These are phyloP conservation scores for Lodderomyces theae DNA, from an alignment of 1,139 yeast genomes.

Conservation along the genomic window DNA sequence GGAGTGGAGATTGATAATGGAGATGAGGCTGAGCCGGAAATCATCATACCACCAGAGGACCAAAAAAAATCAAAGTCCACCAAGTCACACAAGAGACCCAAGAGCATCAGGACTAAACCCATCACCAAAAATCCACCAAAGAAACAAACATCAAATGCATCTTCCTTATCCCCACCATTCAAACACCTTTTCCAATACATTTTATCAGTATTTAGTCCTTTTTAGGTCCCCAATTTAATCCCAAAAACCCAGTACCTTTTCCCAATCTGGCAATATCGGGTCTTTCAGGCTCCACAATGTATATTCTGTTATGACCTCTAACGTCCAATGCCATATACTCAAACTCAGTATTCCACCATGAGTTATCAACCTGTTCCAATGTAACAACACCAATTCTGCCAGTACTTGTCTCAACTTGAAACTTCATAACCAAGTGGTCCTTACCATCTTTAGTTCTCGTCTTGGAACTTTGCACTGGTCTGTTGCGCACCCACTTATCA, in stretches of 20 bases:
- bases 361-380: conserved; percentile 71
- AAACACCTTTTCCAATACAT: background rate
- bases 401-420: conserved; percentile 69
- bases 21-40: background rate
- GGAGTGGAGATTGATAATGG: background rate
- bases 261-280: conserved; percentile 34
- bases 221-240: conserved; percentile 84
- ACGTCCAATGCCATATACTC: conserved; percentile 75
- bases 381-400: conserved; percentile 64
- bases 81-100: background rate
- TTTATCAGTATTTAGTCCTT: conserved; percentile 35
- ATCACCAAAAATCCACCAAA: background rate
- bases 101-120: background rate
- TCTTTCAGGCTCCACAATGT: conserved; percentile 74
- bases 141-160: background rate
- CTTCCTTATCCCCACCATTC: background rate
- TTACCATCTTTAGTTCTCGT: conserved; percentile 65
- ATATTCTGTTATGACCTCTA: conserved; percentile 65
- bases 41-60: background rate
- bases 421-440: conserved; percentile 79
- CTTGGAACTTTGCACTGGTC: conserved; percentile 68
- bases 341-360: conserved; percentile 68
- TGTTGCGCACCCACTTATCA: conserved; percentile 82
- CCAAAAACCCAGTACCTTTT: conserved; percentile 59
- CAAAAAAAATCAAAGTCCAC: background rate